Conservation (phyloP, 768 basidiomycete genomes). For the Pulveroboletus sp. region DNA sequence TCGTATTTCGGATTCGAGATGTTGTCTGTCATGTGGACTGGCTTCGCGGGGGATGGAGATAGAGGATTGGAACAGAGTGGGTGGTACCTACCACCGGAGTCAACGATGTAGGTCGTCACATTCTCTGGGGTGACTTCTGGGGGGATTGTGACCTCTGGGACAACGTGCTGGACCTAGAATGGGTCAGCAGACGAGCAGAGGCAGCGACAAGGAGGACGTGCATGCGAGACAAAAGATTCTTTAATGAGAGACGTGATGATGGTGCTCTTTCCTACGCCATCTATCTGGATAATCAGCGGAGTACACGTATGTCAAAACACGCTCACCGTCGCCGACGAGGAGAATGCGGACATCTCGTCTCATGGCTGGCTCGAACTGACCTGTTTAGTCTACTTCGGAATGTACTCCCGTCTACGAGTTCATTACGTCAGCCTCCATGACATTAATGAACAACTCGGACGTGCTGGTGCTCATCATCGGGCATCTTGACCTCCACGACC, state of each 20-base stretch:
- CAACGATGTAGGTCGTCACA: conserved; percentile 96
- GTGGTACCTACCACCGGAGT: conserved; percentile 77
- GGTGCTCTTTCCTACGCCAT: conserved; percentile 97
- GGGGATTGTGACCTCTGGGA: conserved; percentile 97
- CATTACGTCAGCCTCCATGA: conserved; percentile 21
- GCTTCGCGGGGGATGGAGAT: conserved; percentile 42
- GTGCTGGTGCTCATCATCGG: conserved; percentile 51
- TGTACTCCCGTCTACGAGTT: neutral
- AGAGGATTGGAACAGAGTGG: neutral
- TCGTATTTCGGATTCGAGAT: conserved; percentile 91
- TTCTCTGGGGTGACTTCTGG: conserved; percentile 97
- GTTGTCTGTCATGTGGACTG: conserved; percentile 76
- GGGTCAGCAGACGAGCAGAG: conserved; percentile 2
- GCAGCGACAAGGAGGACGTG: conserved; percentile 32
- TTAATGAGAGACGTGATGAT: conserved; percentile 97
- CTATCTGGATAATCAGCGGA: conserved; percentile 37
- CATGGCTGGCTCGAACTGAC: conserved; percentile 42
- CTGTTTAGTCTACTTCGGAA: conserved; percentile 1
- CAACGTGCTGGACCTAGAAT: conserved; percentile 82
- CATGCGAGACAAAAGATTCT: conserved; percentile 88
- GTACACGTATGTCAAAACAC: conserved; percentile 4
- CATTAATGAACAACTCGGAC: conserved; percentile 39
- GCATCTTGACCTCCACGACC: conserved; percentile 39
- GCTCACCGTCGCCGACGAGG: conserved; percentile 87
- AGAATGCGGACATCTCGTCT: conserved; percentile 91